Evolutionary conservation across 768 basidiomycete species (phyloP).

Genomic region (Naganishia onofrii): DNA sequence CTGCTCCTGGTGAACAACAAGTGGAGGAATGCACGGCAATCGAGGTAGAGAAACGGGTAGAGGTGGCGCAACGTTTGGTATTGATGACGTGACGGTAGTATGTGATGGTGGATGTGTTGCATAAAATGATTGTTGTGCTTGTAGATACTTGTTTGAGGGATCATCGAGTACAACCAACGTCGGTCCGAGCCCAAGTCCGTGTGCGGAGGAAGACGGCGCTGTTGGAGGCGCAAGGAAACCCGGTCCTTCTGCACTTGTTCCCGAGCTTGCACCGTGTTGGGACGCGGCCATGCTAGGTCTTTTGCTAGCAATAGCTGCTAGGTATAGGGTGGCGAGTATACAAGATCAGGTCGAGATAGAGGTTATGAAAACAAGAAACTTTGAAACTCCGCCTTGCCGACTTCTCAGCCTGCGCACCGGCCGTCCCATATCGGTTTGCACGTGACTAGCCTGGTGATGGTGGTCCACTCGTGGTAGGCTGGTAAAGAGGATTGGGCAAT

Average conservation of each 20-base stretch:
- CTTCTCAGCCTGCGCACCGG: too few species aligned
- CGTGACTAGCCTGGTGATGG: too few species aligned
- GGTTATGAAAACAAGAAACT: too few species aligned
- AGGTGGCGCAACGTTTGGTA: constrained; percentile 30
- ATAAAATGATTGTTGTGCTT: constrained; percentile 30
- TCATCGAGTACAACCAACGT: constrained; percentile 29
- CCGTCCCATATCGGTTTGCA: too few species aligned
- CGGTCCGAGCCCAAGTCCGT: constrained; percentile 29
- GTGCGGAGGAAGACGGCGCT: constrained; percentile 26
- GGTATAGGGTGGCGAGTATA: too few species aligned
- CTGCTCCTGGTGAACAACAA: constrained; percentile 45
- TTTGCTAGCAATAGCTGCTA: too few species aligned
- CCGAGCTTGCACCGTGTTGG: constrained; percentile 17
- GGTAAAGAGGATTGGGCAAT: too few species aligned
- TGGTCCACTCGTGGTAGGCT: too few species aligned
- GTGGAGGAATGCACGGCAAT: constrained; percentile 35
- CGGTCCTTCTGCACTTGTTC: constrained; percentile 29
- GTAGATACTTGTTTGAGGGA: constrained; percentile 31
- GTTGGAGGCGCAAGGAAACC: constrained; percentile 29
- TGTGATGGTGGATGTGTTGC: constrained; percentile 28
- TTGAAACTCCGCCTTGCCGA: too few species aligned
- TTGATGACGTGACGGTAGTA: constrained; percentile 22
- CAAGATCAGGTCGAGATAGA: too few species aligned
- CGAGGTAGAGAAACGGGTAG: constrained; percentile 34
- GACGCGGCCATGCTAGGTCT: background rate